Evolutionary conservation across 345 rosid genomes (phyloP).

Genomic region (Melastoma malabathricum): DNA sequence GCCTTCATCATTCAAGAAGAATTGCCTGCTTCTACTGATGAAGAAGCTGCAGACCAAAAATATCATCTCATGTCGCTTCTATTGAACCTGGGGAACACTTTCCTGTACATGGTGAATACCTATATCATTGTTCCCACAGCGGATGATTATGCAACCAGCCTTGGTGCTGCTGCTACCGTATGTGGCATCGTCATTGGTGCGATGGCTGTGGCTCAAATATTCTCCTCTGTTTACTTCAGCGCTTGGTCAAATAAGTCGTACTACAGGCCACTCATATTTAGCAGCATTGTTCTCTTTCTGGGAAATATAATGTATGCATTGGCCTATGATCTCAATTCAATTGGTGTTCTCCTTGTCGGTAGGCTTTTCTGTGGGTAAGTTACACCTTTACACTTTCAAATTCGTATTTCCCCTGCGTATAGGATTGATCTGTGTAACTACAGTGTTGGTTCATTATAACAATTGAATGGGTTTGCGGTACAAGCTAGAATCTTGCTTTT

Average conservation of each 20-base stretch:
- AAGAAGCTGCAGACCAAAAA: conserved; percentile 46
- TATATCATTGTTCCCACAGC: conserved; percentile 92
- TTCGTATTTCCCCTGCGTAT: too few relatives aligned
- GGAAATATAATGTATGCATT: conserved; percentile 83
- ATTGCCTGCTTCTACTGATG: conserved; percentile 65
- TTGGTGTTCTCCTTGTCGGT: conserved; percentile 60
- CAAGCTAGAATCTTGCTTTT: too few relatives aligned
- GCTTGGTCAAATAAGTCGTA: conserved; percentile 97
- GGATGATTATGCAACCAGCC: conserved; percentile 85
- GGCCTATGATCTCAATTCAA: conserved; percentile 80
- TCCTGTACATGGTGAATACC: conserved; percentile 94
- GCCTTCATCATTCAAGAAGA: conserved; percentile 97
- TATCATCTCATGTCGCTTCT: conserved; percentile 82
- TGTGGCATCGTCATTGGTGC: conserved; percentile 96
- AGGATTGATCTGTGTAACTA: too few relatives aligned
- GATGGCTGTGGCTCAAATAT: conserved; percentile 98
- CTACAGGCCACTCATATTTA: conserved; percentile 88
- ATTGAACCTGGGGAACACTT: conserved; percentile 73
- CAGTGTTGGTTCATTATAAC: too few relatives aligned
- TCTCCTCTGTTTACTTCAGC: conserved; percentile 93
- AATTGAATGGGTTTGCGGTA: too few relatives aligned
- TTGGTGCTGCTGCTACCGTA: conserved; percentile 97
- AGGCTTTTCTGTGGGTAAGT: conserved; percentile 97
- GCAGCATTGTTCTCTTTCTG: conserved; percentile 67
- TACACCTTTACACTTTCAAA: background rate